These are phyloP conservation scores for Phytophthora constricta DNA, from an alignment of 352 stramenopile species.

Conservation along the genomic window DNA sequence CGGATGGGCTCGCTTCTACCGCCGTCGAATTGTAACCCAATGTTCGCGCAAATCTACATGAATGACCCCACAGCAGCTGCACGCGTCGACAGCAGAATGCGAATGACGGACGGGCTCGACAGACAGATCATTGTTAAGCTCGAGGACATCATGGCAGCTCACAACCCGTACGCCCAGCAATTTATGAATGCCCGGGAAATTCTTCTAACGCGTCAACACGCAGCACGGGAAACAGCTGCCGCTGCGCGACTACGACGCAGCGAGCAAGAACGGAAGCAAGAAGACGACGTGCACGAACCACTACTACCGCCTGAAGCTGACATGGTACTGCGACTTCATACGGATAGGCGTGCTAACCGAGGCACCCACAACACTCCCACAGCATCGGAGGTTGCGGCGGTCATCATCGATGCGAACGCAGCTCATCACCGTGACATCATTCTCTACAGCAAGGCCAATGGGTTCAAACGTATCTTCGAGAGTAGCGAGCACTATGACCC, in stretches of 20 bases:
- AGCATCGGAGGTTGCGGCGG: constrained; percentile 1
- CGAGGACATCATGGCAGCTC: not conserved
- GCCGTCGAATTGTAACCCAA: not conserved
- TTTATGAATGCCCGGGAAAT: not conserved
- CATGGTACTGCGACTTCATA: not conserved
- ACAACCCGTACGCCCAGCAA: constrained; percentile 13
- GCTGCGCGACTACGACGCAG: not conserved
- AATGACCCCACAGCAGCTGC: not conserved
- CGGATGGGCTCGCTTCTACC: not conserved
- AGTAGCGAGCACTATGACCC: constrained; percentile 2
- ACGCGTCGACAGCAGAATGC: not conserved
- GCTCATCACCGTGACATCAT: not conserved
- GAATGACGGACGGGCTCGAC: not conserved
- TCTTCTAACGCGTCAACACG: too few relatives aligned
- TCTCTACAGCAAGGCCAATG: not conserved
- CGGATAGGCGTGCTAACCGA: not conserved
- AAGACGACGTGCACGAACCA: not conserved
- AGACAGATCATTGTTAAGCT: not conserved
- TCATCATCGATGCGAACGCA: constrained; percentile 6
- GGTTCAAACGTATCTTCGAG: constrained; percentile 4
- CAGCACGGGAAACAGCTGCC: not conserved
- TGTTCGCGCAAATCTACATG: constrained; percentile 25
- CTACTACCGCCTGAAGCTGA: not conserved
- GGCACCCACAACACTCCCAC: constrained; percentile 1
- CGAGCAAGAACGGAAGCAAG: not conserved